Base-by-base conservation (phyloP, 768 basidiomycete genomes). In the Coprinopsis marcescibilis region DNA sequence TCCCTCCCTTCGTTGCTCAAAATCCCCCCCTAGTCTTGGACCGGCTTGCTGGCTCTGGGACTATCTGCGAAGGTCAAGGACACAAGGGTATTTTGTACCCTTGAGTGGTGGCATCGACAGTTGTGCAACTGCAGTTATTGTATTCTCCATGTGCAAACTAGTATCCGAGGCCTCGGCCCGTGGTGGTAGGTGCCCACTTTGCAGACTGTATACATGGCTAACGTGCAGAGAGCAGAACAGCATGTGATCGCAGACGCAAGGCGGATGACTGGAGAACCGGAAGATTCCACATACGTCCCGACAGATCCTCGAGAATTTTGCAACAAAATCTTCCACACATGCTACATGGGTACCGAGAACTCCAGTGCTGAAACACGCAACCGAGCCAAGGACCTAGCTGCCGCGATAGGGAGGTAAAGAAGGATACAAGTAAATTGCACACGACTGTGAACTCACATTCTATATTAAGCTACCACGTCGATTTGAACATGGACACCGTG, bases 31-130 rank as follows among this genome's bases (percentile, higher is more conserved):
- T 29, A 97, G 95, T 2, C 70, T 98, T 2, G 96, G 96, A 3
- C 96, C 96, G 5, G 96, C 95, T 13, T 98, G 96, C 60, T 99
- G 96, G 96, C 73, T 99, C n/a, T 99, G 96, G 96, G 96, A 99
- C 61, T 99, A 98, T 59, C 80, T 99, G 24, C 78, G 96, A 29
- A 81, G 96, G 35, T 98, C 95, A 4, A 75, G 89, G 7, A 91
- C 86, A 0, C 89, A 92, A 53, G 96, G 96, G 2, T 98, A 94
- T 67, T 98, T 98, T 58, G 67, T 98, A 17, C 95, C 96, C 0
- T 73, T 99, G 12, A 93, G 90, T 47, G 95, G 96, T 7, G 96
- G 96, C 13, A 91, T 99, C 46, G 96, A 99, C 62, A 93, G 90
- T 55, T 99, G 96, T 58, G 92, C 96, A 1, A 99, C 96, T 2